phyloP scores from a whole-genome alignment of 345 rosid genomes.

The Populus pruinosa region DNA sequence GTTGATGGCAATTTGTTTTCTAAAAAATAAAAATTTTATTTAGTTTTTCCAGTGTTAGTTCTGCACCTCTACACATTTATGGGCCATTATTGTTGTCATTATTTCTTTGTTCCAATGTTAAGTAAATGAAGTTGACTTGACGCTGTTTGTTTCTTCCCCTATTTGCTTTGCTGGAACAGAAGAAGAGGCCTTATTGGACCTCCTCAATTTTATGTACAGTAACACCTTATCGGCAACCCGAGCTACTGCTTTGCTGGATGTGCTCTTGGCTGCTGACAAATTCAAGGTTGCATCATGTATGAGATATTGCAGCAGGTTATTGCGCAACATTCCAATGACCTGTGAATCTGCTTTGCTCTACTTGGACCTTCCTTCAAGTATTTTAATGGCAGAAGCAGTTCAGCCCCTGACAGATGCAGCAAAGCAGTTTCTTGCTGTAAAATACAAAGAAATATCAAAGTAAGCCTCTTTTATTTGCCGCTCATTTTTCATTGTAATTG shows the following conservation, averaged over 20 bases:
- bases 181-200: slow-evolving; percentile 76
- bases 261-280: slow-evolving; percentile 77
- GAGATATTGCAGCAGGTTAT: slow-evolving; percentile 64
- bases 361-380: slow-evolving; percentile 69
- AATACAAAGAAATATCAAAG: slow-evolving; percentile 61
- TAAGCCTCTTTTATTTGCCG: slow-evolving; percentile 21
- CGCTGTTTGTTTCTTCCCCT: not conserved
- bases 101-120: not conserved
- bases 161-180: slow-evolving; percentile 43
- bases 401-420: slow-evolving; percentile 75
- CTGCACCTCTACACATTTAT: not conserved
- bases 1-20: not conserved
- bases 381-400: slow-evolving; percentile 65
- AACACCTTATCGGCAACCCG: slow-evolving; percentile 42
- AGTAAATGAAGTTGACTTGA: not conserved
- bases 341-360: slow-evolving; percentile 70
- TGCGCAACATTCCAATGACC: slow-evolving; percentile 68
- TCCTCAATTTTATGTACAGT: slow-evolving; percentile 70
- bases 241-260: slow-evolving; percentile 58
- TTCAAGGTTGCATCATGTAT: slow-evolving; percentile 83
- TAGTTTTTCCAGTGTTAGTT: not conserved
- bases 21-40: not conserved
- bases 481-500: not conserved
- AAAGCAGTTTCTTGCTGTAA: slow-evolving; percentile 54
- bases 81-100: not conserved